Percentiles rank a stretch among this genome's conserved stretches.
These are phyloP conservation scores for Diaporthe amygdali DNA, from an alignment of 2,329 filamentous ascomycete species.

Conservation along the genomic window DNA sequence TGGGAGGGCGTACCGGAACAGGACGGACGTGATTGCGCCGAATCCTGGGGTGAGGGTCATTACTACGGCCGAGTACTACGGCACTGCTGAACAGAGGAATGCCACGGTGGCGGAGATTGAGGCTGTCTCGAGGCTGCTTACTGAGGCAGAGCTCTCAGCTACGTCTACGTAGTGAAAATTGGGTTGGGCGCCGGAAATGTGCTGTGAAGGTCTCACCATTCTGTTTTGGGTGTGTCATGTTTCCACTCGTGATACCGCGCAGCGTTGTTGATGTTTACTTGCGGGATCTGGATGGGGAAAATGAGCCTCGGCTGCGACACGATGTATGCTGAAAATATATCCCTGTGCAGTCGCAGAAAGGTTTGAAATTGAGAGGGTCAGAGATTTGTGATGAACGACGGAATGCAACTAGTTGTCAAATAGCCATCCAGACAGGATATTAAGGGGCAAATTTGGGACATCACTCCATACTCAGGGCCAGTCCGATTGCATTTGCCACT, in stretches of 20 bases:
- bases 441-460: neutral
- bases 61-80: slow-evolving; percentile 26
- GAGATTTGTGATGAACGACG: neutral
- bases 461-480: neutral
- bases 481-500: neutral
- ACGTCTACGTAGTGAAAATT: no score
- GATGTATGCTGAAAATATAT: neutral
- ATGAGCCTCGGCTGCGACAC: neutral
- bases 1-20: slow-evolving; percentile 27
- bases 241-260: neutral
- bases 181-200: neutral
- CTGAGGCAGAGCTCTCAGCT: slow-evolving; percentile 26
- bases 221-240: neutral
- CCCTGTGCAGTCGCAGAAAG: neutral
- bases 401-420: neutral
- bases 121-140: slow-evolving; percentile 23
- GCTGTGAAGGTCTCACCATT: neutral
- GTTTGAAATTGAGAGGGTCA: no score
- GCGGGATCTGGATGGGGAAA: neutral
- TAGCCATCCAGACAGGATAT: neutral
- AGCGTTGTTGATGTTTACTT: neutral
- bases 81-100: slow-evolving; percentile 28
- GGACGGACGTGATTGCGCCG: slow-evolving; percentile 23
- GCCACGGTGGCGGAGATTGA: slow-evolving; percentile 24
- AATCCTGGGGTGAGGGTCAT: slow-evolving; percentile 21